Base-by-base conservation (phyloP, 202 grass and related monocot species). In the Dendrocalamus latiflorus region DNA sequence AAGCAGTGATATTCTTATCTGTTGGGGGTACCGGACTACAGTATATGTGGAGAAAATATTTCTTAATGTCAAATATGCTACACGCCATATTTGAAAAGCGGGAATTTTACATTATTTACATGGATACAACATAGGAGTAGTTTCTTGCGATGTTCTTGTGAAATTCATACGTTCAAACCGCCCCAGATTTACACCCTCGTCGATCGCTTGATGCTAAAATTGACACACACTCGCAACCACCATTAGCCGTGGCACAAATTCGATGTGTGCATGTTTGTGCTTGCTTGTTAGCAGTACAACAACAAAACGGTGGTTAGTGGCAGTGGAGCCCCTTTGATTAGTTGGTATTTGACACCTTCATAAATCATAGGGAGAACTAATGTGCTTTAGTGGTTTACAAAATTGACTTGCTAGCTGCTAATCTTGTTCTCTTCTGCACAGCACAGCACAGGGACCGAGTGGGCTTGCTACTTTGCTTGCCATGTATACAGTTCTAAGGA, bases 371-470 rank as follows among this genome's bases (percentile, higher is more conserved):
- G n/a, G 9, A 0, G 45, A 28, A 30, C 26, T 22, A 20, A 82
- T 58, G 20, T 12, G 34, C 22, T 30, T 61, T 12, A 30, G 54
- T 53, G 54, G 77, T 11, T 69, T 44, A 71, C n/a, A 76, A 45
- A 64, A 57, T 72, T 37, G 80, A 37, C 65, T 3, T 20, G 13
- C 54, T 15, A 81, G 64, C 77, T 56, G 71, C 72, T 88, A 74
- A 71, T 80, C 60, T 80, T 81, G 82, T 65, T 80, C 50, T 14
- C 64, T 24, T 89, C 16, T 72, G 58, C 45, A 8, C 1, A 26
- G n/a, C 45, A 8, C 1, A 26, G n/a, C 43, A 33, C 64, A 59
- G 8, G 50, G 6, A 26, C 30, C 69, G 53, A 68, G 43, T 44
- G 51, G 26, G 26, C 17, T 67, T 68, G 47, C 68, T 64, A 12